Base-by-base conservation (phyloP, 2,329 filamentous ascomycete species). In the Fusarium tjaetaba region DNA sequence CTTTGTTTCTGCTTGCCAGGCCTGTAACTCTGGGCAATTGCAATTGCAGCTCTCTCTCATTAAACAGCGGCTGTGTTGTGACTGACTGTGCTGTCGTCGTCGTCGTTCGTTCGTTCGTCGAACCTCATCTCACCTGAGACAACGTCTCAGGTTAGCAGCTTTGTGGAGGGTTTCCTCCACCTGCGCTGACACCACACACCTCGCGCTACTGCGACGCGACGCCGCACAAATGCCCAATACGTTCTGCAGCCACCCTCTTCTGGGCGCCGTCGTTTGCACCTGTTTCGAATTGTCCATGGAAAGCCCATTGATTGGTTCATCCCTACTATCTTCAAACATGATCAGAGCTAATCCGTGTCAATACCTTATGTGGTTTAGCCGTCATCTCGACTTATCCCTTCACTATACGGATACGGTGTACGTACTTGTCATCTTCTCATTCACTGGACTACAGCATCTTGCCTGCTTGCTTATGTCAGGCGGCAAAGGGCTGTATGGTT, bases 91-190 rank as follows among this genome's bases (percentile, higher is more conserved):
- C 46, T 48, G 55, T 53, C 65, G 63, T 59, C 41, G 53, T 56
- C 43, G 61, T 56, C 38, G 51, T 53, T 70, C 60, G 72, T 62
- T 68, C 51, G 72, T 62, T 67, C 51, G 69, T 64, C 63, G 55
- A 63, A 53, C 73, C 71, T 76, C 69, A 77, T 65, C 72, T 79
- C 75, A 81, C 80, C 80, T 81, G 80, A 81, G 80, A 81, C 80
- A 62, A 3, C 58, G 80, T 81, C 79, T 81, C 80, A 81, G 80
- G 80, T 81, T 74, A 74, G 69, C 56, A 65, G 62, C 45, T 42
- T 70, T 56, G 65, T 76, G 70, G 70, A 74, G 73, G 61, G 70
- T 62, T 62, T 65, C 71, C 74, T 71, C 68, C 73, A 70, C 76
- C 66, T 71, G 64, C 63, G 62, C 70, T 75, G 65, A 66, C 68